Evolutionary conservation across 202 grass and related monocot species (phyloP), one percentile per base, ranked within the genome.

Genomic region (Setaria viridis): DNA sequence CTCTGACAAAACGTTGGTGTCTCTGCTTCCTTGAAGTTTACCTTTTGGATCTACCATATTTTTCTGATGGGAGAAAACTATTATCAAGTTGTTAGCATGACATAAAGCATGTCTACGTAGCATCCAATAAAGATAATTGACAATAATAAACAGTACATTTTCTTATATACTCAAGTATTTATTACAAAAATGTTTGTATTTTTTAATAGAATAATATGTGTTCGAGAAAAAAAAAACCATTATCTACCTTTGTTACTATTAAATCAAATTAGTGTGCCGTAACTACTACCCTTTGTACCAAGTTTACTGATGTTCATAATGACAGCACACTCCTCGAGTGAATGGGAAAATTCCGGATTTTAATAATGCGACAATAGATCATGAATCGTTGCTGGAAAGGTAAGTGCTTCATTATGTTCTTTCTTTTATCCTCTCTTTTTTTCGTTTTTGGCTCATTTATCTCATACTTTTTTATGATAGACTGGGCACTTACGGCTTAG

Each of bases 301-400:
- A 82, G 57, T 86, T 90, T 90, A 55, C 82, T 86, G 62, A 66
- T 81, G 78, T 67, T 76, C 55, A 86, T 34, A 19, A 91, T 87
- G 70, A 79, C 91, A 99, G 96, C 96, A 96, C 73, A 99, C 93
- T 71, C 96, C 93, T 90, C 96, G 96, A 78, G 88, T 99, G 82
- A 99, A 99, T 94, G 96, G 96, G 15, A 78, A 94, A 88, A 99
- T 99, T 89, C 96, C 93, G 1, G 91, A 99, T 59, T 81, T 94
- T 67, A 88, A 85, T 86, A 94, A 96, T 93, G 93, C 96, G 59
- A 99, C 88, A 17, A 90, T 96, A 77, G 93, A 99, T 77, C 96
- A 96, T 87, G 91, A 91, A 92, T 79, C 93, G 58, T 88, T 99
- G 59, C 79, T 92, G 81, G 87, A 96, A 94, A 99, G 88, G 88